Percentiles rank a stretch among this genome's conserved stretches.
These are phyloP conservation scores for Eucalyptus pumila DNA, from an alignment of 345 rosid species.

Conservation along the genomic window DNA sequence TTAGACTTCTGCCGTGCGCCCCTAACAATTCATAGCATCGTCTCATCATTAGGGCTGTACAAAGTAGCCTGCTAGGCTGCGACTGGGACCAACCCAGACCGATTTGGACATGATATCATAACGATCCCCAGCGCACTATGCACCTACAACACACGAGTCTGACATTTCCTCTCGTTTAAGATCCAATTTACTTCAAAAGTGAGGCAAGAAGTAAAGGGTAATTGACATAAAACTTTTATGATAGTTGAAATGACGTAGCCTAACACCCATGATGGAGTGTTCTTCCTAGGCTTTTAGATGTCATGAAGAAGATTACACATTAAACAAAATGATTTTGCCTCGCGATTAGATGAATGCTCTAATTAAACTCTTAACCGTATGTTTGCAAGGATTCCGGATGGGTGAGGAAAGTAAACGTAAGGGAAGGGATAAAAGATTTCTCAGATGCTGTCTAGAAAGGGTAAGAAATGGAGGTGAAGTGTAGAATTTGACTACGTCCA, in stretches of 20 bases:
- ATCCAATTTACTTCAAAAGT: neutral
- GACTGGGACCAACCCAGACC: too few relatives aligned
- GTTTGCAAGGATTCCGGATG: neutral
- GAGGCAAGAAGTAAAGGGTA: neutral
- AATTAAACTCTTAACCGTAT: neutral
- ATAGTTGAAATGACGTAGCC: neutral
- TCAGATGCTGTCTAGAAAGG: neutral
- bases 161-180: neutral
- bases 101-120: neutral
- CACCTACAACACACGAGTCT: neutral
- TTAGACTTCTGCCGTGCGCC: fast-evolving
- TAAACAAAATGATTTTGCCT: neutral
- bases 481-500: neutral
- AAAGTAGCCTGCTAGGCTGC: too few relatives aligned
- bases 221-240: neutral
- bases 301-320: neutral
- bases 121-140: neutral
- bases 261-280: neutral
- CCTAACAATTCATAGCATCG: too few relatives aligned
- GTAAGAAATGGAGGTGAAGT: neutral
- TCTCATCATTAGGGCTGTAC: too few relatives aligned
- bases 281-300: neutral
- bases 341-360: neutral
- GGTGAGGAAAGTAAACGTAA: neutral
- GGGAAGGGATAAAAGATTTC: neutral